Evolutionary conservation across 768 basidiomycete species (phyloP), one percentile per base, ranked within the genome.

Genomic region (Pulveroboletus sp.): DNA sequence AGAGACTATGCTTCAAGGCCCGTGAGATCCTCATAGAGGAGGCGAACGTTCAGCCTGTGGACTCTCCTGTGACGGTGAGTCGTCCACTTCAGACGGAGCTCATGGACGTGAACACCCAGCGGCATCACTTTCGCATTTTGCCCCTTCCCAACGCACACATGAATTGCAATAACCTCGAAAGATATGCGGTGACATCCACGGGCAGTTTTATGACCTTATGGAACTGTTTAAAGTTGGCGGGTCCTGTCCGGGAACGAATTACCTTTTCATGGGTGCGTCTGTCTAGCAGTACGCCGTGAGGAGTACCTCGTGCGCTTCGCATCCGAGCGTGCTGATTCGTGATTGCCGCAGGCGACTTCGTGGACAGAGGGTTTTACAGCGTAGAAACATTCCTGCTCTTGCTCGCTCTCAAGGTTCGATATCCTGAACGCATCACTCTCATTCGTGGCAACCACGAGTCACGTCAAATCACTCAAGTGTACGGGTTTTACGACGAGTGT

Each of bases 361-460:
- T 97, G 58, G 95, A 98, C 71, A 85, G 95, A 46, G 95, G 95
- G 27, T 96, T 93, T 73, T 97, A 96, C 76, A 86, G 83, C 65
- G 92, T 97, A 50, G 95, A 98, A 65, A 97, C 95, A 1, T 95
- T 97, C 67, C 80, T 96, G 17, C 82, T 98, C 38, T 80, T 97
- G 17, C 82, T 98, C 57, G 93, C 93, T 0, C 82, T 96, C 65
- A 99, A 99, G 70, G 89, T 95, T 53, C 90, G 95, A 19, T 97
- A 96, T 68, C 95, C 94, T 23, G 95, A 97, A 64, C 86, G 93
- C 45, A 95, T 98, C 67, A 96, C 93, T 0, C 85, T 98, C 56
- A 94, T 98, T 55, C 81, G 95, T 39, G 95, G 95, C 10, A 98
- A 98, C 78, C 95, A 98, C 74, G 95, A 98, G 68, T 93, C 89